phyloP scores from a whole-genome alignment of 768 basidiomycete species.

The Leccinellum luteum region DNA sequence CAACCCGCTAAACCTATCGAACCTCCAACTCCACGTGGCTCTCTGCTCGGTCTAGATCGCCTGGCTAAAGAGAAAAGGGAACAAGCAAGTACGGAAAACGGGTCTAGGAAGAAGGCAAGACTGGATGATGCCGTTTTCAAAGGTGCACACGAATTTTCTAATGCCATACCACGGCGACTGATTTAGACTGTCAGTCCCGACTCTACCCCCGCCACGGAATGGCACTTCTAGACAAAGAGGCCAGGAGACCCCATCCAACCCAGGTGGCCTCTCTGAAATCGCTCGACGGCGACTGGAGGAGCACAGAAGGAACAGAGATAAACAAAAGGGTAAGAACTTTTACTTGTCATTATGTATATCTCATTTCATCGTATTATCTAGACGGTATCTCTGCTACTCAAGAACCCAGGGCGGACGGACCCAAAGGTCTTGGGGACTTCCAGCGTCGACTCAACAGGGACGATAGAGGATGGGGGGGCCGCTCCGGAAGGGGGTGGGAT shows the following conservation, averaged over 20 bases:
- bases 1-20: slow-evolving; percentile 70
- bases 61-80: slow-evolving; percentile 87
- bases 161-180: not conserved
- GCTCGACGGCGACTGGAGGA: slow-evolving; percentile 77
- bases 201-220: slow-evolving; percentile 56
- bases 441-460: slow-evolving; percentile 88
- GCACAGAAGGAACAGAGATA: slow-evolving; percentile 65
- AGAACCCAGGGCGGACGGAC: slow-evolving; percentile 53
- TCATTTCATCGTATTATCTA: slow-evolving; percentile 22
- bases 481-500: slow-evolving; percentile 47
- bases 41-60: slow-evolving; percentile 82
- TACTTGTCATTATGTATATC: not conserved
- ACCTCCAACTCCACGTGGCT: slow-evolving; percentile 74
- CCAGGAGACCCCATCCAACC: slow-evolving; percentile 92
- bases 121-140: slow-evolving; percentile 76
- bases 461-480: slow-evolving; percentile 46
- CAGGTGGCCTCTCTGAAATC: slow-evolving; percentile 80
- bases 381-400: slow-evolving; percentile 71
- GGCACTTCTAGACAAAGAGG: slow-evolving; percentile 69
- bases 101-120: slow-evolving; percentile 61
- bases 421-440: slow-evolving; percentile 88
- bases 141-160: slow-evolving; percentile 47
- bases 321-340: slow-evolving; percentile 52
- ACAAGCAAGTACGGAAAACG: slow-evolving; percentile 45
- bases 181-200: slow-evolving; percentile 58